Evolutionary conservation across 768 basidiomycete species (phyloP), one percentile per base, ranked within the genome.

Genomic region (Tylopilus sp.): DNA sequence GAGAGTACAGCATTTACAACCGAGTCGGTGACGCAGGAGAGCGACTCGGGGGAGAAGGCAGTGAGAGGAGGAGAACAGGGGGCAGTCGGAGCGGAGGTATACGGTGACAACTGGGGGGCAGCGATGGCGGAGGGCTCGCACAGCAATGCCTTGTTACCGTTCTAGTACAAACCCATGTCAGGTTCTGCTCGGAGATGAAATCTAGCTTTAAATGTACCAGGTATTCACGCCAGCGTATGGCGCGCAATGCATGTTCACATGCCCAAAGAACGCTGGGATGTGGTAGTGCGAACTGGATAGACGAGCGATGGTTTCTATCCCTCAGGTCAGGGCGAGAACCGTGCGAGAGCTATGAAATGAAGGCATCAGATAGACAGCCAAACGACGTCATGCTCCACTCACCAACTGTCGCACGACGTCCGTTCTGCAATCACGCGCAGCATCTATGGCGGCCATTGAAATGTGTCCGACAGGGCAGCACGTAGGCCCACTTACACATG

Each of bases 261-360:
- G 81, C 69, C 82, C 83, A 88, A 4, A 90, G 75, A 33, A 83
- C 75, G 43, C 71, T 75, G 0, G 83, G 78, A 65, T 89, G 85
- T 5, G 73, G 58, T 8, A 86, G 64, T 8, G 86, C 78, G 58
- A 84, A 86, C 51, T 90, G 86, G 28, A 88, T 69, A 15, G 88
- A 77, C 22, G 87, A 84, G 12, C 86, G 81, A 59, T 86, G 79
- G 56, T 88, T 84, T 44, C 78, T 73, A 64, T 89, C 88, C 51
- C 83, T 77, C 57, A 82, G 74, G 68, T 90, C 88, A 35, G 88
- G 84, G 25, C 85, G 76, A 31, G 88, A 85, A 40, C 84, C 86
- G 64, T 85, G 80, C 7, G 74, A 75, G 46, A 91, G 79, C 68
- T 71, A 20, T 35, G 20, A 40, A 47, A 23, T 18, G 40, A 41